Evolutionary conservation across 164 flowering plant genomes (phyloP).

Genomic region (Aristolochia fimbriata): DNA sequence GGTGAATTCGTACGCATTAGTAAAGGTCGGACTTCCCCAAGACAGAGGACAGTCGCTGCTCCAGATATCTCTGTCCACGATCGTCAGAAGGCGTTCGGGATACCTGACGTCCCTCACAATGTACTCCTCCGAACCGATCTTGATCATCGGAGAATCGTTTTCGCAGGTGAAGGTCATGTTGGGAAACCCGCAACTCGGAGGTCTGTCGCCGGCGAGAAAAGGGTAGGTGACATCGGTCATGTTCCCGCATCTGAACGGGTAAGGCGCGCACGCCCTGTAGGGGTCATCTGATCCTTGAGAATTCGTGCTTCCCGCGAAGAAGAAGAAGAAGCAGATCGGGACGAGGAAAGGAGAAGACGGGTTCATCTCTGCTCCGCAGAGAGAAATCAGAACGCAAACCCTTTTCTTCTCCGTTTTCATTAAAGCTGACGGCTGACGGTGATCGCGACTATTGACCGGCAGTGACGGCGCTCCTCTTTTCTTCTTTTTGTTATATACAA

Average conservation of each 20-base stretch:
- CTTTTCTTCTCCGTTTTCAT: no score
- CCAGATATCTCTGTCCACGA: not conserved
- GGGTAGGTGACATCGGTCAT: conserved; percentile 1
- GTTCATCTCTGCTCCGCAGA: not conserved
- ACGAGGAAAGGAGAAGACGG: not conserved
- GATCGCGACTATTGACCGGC: not conserved
- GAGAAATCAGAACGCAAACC: no score
- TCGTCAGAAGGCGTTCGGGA: not conserved
- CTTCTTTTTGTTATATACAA: not conserved
- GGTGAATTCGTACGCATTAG: not conserved
- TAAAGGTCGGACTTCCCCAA: not conserved
- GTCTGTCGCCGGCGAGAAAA: not conserved
- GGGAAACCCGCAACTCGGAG: not conserved
- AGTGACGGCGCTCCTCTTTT: not conserved
- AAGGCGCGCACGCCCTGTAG: not conserved
- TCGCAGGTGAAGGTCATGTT: not conserved
- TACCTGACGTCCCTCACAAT: not conserved
- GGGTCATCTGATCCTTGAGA: not conserved
- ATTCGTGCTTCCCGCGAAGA: not conserved
- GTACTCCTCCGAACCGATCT: not conserved
- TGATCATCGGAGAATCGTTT: not conserved
- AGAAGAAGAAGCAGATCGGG: not conserved
- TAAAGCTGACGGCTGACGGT: not conserved
- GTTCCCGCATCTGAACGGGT: conserved; percentile 1
- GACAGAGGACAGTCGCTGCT: not conserved